A percentile compares a stretch with the other conserved stretches of the same genome.
Conservation (phyloP, 495 filamentous ascomycete genomes). For the Clavariopsis aquatica region DNA sequence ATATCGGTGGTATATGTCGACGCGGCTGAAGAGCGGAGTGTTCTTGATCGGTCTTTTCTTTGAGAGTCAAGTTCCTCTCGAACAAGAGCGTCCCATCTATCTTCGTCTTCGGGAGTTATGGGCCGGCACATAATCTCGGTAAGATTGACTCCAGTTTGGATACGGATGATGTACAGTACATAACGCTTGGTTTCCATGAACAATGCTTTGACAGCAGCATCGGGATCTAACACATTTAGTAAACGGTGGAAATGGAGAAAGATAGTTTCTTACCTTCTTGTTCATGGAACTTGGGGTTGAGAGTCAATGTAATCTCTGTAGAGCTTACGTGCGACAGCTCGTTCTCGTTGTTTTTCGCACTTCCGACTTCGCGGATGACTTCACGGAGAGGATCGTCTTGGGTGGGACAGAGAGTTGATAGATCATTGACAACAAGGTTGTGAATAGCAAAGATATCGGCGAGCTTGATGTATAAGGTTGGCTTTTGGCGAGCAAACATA, state of each 20-base stretch:
- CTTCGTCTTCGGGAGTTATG: constrained; percentile 82
- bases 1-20: constrained; percentile 44
- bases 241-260: constrained; percentile 25
- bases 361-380: constrained; percentile 88
- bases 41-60: constrained; percentile 26
- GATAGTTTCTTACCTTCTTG: constrained; percentile 61
- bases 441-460: constrained; percentile 96
- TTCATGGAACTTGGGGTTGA: constrained; percentile 89
- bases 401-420: constrained; percentile 70
- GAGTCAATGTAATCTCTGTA: constrained; percentile 85
- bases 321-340: constrained; percentile 86
- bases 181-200: constrained; percentile 99
- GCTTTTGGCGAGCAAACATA: constrained; percentile 90
- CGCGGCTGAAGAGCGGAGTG: constrained; percentile 67
- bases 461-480: constrained; percentile 98
- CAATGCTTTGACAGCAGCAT: constrained; percentile 83
- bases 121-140: constrained; percentile 94
- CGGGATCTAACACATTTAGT: constrained; percentile 62
- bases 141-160: constrained; percentile 87
- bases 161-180: constrained; percentile 94
- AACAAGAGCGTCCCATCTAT: constrained; percentile 80
- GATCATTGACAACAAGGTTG: constrained; percentile 76
- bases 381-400: constrained; percentile 89
- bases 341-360: constrained; percentile 90
- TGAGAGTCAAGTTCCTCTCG: constrained; percentile 73